Conservation (phyloP, 140 eudicot genomes). For the Senecio squalidus region DNA sequence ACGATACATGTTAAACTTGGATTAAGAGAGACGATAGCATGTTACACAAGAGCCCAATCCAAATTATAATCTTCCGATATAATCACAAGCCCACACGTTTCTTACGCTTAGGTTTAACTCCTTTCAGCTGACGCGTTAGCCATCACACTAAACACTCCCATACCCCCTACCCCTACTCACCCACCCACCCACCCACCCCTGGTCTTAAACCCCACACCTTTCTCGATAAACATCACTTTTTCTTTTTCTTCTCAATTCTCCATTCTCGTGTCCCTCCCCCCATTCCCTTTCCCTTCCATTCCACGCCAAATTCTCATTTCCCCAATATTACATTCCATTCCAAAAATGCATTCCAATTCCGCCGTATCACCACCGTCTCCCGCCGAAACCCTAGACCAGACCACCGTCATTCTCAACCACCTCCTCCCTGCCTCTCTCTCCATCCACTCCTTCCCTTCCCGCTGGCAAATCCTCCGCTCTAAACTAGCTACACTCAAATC, state of each 20-base stretch:
- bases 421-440: constrained; percentile 55
- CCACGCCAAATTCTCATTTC: constrained; percentile 14
- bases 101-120: not conserved
- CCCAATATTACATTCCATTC: not conserved
- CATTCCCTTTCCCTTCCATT: constrained; percentile 10
- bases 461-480: constrained; percentile 62
- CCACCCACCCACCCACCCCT: not conserved
- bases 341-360: constrained; percentile 36
- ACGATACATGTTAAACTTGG: no score
- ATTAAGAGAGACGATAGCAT: no score
- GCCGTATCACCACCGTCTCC: constrained; percentile 20
- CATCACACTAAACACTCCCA: not conserved
- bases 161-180: not conserved
- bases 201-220: not conserved
- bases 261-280: not conserved
- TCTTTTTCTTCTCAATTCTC: not conserved
- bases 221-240: no score
- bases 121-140: not conserved
- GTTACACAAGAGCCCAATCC: not conserved
- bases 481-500: constrained; percentile 56
- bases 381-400: constrained; percentile 44
- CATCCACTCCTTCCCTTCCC: constrained; percentile 50
- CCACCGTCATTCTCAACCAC: constrained; percentile 27
- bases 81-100: not conserved
- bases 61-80: no score